Evolutionary conservation across 176 grass and related monocot species (phyloP), one percentile per base, ranked within the genome.

Genomic region (Triticum turgidum): DNA sequence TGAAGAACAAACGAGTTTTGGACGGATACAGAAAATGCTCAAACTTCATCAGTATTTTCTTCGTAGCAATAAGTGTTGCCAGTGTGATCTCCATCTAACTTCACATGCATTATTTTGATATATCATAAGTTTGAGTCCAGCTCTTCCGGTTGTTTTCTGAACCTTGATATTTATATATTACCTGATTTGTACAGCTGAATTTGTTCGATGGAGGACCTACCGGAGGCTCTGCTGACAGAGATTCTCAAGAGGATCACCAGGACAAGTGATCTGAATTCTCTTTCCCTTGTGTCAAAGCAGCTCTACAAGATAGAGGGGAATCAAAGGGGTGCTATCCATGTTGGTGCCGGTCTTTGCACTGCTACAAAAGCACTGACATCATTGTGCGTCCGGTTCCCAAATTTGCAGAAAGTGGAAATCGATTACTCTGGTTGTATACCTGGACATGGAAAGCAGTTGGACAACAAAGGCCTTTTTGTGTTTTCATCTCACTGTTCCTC

Each of bases 231-330:
- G 9, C 59, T 91, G 45, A 47, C 49, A 49, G 87, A 94, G 42
- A 91, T 94, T 49, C 4, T 91, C 42, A 89, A 84, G 80, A 87
- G 77, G 62, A 66, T 94, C 22, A 27, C 78, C 18, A 64, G 21
- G 63, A 77, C 65, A 87, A 84, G 61, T 20, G 92, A 94, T 69
- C 81, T 77, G 61, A 91, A 88, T 75, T 94, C 92, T 13, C 12
- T 92, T 62, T 91, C 92, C n/a, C 86, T 92, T 13, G 87, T 82
- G n/a, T 83, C 87, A 17, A 94, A 90, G 67, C 77, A 24, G 14
- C 69, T 91, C 12, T 80, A 86, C 70, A 33, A 21, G 10, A 73
- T 85, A 0, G 87, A 94, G 39, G 27, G 87, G 91, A 51, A 24
- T 70, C 68, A 70, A 70, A 70, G 68, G 68, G 68, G 18, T 70